Evolutionary conservation across 106 monocot genomes (phyloP).

Genomic region (Dendrobium officinale): DNA sequence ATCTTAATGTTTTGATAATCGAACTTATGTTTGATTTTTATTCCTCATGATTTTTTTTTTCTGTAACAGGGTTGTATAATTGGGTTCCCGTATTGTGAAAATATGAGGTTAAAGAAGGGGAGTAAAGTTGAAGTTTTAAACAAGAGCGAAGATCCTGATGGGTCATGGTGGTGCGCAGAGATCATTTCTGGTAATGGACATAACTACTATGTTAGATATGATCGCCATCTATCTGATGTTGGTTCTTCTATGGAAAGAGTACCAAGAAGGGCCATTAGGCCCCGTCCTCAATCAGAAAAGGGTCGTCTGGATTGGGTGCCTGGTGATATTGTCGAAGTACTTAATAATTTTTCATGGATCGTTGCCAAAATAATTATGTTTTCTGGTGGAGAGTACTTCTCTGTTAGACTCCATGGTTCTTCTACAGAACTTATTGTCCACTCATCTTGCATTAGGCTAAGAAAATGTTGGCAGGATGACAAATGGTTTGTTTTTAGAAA

Average conservation of each 20-base stretch:
- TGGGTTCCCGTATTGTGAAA: neutral
- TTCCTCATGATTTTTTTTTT: neutral
- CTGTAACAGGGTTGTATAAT: neutral
- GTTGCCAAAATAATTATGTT: constrained; percentile 25
- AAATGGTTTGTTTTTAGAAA: constrained; percentile 47
- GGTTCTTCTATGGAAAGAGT: constrained; percentile 18
- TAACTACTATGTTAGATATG: constrained; percentile 29
- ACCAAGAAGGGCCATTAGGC: constrained; percentile 28
- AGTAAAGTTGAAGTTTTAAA: constrained; percentile 29
- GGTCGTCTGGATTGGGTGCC: constrained; percentile 11
- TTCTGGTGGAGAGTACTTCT: constrained; percentile 14
- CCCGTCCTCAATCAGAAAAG: constrained; percentile 21
- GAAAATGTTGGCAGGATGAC: constrained; percentile 41
- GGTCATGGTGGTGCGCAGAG: constrained; percentile 36
- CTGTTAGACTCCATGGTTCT: constrained; percentile 31
- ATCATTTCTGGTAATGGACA: constrained; percentile 30
- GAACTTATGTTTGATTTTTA: neutral
- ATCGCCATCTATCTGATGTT: neutral
- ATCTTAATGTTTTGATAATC: neutral
- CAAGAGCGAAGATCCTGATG: constrained; percentile 15
- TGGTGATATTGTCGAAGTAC: constrained; percentile 42
- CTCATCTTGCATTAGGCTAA: constrained; percentile 24
- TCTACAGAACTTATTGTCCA: constrained; percentile 24
- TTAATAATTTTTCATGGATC: constrained; percentile 35
- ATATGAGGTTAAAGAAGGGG: constrained; percentile 41